These are phyloP conservation scores for Calonectria multiphialidica DNA, from an alignment of 2,329 filamentous ascomycete species.

Conservation along the genomic window DNA sequence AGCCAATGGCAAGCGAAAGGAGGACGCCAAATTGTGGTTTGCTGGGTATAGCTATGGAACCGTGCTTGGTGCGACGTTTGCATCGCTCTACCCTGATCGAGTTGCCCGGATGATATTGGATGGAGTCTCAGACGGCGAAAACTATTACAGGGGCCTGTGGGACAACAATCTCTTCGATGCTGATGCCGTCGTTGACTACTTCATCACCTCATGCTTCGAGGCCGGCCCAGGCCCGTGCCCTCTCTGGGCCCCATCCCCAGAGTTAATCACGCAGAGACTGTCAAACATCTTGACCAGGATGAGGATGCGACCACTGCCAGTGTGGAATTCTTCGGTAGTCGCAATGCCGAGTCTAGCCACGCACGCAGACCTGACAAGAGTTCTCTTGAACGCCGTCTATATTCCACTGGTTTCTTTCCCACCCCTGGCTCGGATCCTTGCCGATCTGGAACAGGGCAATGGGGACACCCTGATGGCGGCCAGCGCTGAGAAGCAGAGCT, in stretches of 20 bases:
- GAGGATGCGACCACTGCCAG: background rate
- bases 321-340: background rate
- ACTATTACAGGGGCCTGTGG: conserved; percentile 31
- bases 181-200: background rate
- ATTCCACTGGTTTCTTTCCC: background rate
- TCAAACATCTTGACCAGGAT: background rate
- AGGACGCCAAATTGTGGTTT: conserved; percentile 38
- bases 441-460: background rate
- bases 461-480: background rate
- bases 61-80: conserved; percentile 48
- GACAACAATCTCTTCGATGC: background rate
- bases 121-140: conserved; percentile 38
- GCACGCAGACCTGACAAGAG: background rate
- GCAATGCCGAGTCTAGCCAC: background rate
- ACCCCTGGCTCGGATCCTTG: background rate
- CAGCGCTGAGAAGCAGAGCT: background rate
- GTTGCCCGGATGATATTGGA: conserved; percentile 38
- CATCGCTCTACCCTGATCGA: conserved; percentile 45
- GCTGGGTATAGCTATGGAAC: conserved; percentile 52
- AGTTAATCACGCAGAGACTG: background rate
- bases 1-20: conserved; percentile 44
- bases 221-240: background rate
- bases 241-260: background rate
- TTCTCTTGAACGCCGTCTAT: background rate
- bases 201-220: background rate